These are phyloP conservation scores for Tricholoma hemisulphureum DNA, from an alignment of 768 basidiomycete species.

Conservation along the genomic window DNA sequence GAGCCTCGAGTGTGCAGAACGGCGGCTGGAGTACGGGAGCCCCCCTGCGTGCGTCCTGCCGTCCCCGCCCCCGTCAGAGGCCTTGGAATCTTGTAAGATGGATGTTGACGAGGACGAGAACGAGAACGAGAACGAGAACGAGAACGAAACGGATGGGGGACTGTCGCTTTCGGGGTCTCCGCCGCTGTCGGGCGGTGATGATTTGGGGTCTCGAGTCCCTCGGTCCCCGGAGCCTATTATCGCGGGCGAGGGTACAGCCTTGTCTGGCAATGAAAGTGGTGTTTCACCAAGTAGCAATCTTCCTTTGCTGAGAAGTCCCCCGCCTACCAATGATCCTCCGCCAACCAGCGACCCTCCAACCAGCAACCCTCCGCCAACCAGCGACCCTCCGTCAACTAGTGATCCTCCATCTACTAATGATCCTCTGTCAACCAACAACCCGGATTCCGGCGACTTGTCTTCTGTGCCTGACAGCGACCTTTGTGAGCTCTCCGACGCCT, in stretches of 20 bases:
- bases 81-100: background rate
- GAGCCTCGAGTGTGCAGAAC: background rate
- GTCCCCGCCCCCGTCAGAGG: background rate
- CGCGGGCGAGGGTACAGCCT: background rate
- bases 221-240: background rate
- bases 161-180: background rate
- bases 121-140: no score
- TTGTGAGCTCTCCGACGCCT: slow-evolving; percentile 29
- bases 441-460: no score
- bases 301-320: background rate
- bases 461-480: slow-evolving; percentile 39
- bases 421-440: no score
- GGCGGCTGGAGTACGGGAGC: background rate
- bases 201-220: background rate
- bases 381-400: background rate
- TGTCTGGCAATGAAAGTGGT: no score
- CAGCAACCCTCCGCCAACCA: background rate
- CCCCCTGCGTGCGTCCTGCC: background rate
- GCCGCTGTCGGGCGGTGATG: slow-evolving; percentile 1
- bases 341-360: background rate
- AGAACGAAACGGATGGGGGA: no score
- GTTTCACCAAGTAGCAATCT: background rate
- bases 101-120: background rate
- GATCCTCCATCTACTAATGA: slow-evolving; percentile 23
- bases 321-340: background rate